These are phyloP conservation scores for Fusarium sp. DNA, from an alignment of 2,329 filamentous ascomycete species.

Conservation along the genomic window DNA sequence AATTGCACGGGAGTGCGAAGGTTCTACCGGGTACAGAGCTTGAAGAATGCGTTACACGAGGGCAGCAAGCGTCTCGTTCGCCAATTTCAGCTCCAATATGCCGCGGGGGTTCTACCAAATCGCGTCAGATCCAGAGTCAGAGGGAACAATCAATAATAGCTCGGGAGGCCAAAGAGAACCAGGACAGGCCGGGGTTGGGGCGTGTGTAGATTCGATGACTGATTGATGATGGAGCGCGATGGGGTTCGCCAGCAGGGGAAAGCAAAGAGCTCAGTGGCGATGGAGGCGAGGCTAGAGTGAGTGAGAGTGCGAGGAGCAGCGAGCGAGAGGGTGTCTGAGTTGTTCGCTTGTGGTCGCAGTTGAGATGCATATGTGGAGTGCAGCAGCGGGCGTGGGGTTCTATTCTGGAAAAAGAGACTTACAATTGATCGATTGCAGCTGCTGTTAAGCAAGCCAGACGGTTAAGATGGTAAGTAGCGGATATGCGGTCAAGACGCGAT, in stretches of 20 bases:
- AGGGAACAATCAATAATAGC: constrained; percentile 10
- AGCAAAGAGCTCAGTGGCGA: constrained; percentile 6
- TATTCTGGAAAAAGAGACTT: constrained; percentile 40
- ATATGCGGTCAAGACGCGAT: constrained; percentile 24
- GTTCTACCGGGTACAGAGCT: constrained; percentile 33
- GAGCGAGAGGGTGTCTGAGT: constrained; percentile 45
- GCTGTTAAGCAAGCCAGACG: constrained; percentile 14
- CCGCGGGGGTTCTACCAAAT: constrained; percentile 33
- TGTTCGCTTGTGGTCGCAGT: constrained; percentile 43
- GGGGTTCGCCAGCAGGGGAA: constrained; percentile 29
- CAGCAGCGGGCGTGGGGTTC: constrained; percentile 48
- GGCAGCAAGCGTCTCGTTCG: constrained; percentile 40
- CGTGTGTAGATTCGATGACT: constrained; percentile 18
- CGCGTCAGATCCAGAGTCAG: constrained; percentile 37
- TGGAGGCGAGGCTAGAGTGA: constrained; percentile 18
- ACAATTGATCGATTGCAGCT: constrained; percentile 5
- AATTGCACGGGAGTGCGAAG: constrained; percentile 24
- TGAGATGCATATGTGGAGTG: constrained; percentile 44
- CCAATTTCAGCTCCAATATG: constrained; percentile 33
- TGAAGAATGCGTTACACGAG: constrained; percentile 39
- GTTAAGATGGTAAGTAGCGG: constrained; percentile 14
- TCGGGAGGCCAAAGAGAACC: constrained; percentile 5
- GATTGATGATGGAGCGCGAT: constrained; percentile 15
- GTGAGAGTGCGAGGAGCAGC: constrained; percentile 13
- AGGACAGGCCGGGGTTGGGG: constrained; percentile 16